phyloP scores from a whole-genome alignment of 1,284 basidiomycete genomes.

The Apiotrichum montevideense region DNA sequence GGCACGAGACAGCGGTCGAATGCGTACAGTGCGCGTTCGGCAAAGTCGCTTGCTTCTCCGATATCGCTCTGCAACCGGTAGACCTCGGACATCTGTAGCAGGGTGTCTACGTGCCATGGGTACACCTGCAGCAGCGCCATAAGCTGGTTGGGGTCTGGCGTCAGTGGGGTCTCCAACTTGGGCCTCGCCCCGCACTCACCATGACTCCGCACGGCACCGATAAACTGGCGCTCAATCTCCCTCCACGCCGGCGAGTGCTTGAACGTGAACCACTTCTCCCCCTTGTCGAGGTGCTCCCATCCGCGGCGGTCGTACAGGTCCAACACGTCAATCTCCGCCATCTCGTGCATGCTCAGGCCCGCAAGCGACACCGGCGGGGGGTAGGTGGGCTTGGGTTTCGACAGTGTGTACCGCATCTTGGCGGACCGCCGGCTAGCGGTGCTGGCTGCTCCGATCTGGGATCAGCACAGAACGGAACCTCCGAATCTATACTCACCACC shows the following conservation, averaged over 20 bases:
- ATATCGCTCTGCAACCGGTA: conserved; percentile 81
- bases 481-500: conserved; percentile 60
- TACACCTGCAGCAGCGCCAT: conserved; percentile 50
- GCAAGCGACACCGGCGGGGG: conserved; percentile 46
- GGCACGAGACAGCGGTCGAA: conserved; percentile 82
- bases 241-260: conserved; percentile 78
- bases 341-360: conserved; percentile 59
- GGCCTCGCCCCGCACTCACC: conserved; percentile 50
- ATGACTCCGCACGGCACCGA: conserved; percentile 69
- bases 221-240: conserved; percentile 69
- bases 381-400: conserved; percentile 47
- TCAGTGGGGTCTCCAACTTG: neutral
- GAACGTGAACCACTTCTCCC: conserved; percentile 77
- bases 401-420: conserved; percentile 37
- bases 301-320: conserved; percentile 49
- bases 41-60: conserved; percentile 72
- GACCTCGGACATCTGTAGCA: conserved; percentile 71
- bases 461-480: neutral
- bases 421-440: conserved; percentile 12
- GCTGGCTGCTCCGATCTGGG: conserved; percentile 29
- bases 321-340: conserved; percentile 56
- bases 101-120: conserved; percentile 81
- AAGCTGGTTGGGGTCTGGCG: conserved; percentile 49
- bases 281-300: conserved; percentile 45
- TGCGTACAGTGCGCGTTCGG: conserved; percentile 78